phyloP scores from a whole-genome alignment of 768 basidiomycete genomes.

The Phylloporus scabripes region DNA sequence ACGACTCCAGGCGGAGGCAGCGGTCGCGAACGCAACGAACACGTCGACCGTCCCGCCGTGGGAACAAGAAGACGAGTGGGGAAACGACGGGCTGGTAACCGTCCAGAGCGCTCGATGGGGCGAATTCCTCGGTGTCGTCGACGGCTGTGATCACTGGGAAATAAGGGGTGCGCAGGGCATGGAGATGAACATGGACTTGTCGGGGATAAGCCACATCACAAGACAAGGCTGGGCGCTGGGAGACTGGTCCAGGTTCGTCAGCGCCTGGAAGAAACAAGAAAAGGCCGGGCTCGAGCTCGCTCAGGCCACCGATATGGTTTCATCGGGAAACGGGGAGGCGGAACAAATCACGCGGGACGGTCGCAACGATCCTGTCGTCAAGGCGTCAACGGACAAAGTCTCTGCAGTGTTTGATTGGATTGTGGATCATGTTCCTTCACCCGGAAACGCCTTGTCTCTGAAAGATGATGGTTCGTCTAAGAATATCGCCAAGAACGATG shows the following conservation, averaged over 20 bases:
- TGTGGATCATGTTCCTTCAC: constrained; percentile 58
- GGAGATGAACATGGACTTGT: constrained; percentile 58
- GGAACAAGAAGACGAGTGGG: constrained; percentile 56
- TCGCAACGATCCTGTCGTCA: constrained; percentile 51
- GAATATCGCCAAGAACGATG: constrained; percentile 40
- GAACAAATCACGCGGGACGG: constrained; percentile 25
- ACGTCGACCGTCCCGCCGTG: constrained; percentile 35
- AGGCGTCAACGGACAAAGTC: constrained; percentile 63
- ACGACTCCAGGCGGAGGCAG: constrained; percentile 31
- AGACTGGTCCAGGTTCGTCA: constrained; percentile 60
- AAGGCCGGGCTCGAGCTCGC: constrained; percentile 33
- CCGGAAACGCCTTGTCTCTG: constrained; percentile 18
- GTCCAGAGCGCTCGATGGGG: constrained; percentile 95
- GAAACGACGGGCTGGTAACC: constrained; percentile 90
- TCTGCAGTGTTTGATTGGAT: constrained; percentile 79
- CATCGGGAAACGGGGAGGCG: constrained; percentile 10
- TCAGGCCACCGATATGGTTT: constrained; percentile 10
- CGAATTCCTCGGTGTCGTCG: constrained; percentile 85
- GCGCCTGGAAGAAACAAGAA: constrained; percentile 56
- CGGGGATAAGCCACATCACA: constrained; percentile 35
- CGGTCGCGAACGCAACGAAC: constrained; percentile 1
- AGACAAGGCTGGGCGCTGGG: constrained; percentile 42
- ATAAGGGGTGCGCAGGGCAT: constrained; percentile 83
- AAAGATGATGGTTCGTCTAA: constrained; percentile 16
- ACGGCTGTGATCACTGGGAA: constrained; percentile 96